Conservation (phyloP, 768 basidiomycete species). For the Basidioascus undulatus region DNA sequence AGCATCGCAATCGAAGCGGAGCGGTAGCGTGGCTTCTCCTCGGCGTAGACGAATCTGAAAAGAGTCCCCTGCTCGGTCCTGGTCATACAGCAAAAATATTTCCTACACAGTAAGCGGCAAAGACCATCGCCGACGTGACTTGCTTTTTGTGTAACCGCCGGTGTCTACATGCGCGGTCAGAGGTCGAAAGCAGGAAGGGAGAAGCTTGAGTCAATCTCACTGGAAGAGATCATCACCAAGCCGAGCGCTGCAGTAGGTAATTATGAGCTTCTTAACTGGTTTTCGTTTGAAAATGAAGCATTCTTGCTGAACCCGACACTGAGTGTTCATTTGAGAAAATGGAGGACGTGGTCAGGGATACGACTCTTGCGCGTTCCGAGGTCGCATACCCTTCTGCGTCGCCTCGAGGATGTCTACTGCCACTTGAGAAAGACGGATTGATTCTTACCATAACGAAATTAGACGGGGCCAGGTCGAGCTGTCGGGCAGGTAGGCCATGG, state of each 20-base stretch:
- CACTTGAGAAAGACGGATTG: background rate
- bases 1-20: slow-evolving; percentile 2
- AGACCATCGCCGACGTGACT: slow-evolving; percentile 16
- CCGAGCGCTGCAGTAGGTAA: too few relatives aligned
- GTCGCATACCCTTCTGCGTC: too few relatives aligned
- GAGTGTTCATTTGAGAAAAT: slow-evolving; percentile 10
- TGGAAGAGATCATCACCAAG: slow-evolving; percentile 19
- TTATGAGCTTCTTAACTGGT: too few relatives aligned
- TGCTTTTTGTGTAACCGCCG: slow-evolving; percentile 4
- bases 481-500: slow-evolving; percentile 19
- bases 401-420: too few relatives aligned
- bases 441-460: slow-evolving; percentile 16
- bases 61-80: slow-evolving; percentile 3
- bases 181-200: background rate
- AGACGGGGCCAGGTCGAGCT: slow-evolving; percentile 15
- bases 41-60: slow-evolving; percentile 13
- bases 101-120: slow-evolving; percentile 15
- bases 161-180: too few relatives aligned
- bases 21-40: slow-evolving; percentile 16
- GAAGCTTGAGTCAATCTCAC: background rate
- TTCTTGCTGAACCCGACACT: slow-evolving; percentile 20
- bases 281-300: too few relatives aligned
- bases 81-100: background rate
- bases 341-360: background rate
- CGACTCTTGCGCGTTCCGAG: background rate